Percentiles rank a stretch among this genome's conserved stretches.
These are phyloP conservation scores for Aaosphaeria pasadenensis DNA, from an alignment of 2,329 filamentous ascomycete genomes.

Conservation along the genomic window DNA sequence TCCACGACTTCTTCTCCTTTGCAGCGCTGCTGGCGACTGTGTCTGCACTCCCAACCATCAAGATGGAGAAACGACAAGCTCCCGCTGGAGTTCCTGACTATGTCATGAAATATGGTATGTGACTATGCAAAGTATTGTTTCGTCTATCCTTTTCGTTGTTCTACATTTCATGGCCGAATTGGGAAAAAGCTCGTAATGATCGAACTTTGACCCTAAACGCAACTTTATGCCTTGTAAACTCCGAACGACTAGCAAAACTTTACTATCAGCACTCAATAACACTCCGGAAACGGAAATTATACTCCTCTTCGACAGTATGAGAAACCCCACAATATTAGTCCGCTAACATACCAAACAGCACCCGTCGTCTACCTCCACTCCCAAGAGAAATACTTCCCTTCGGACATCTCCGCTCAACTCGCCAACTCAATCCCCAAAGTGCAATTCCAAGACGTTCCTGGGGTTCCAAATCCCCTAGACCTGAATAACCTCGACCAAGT, in stretches of 20 bases:
- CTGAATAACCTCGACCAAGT: slow-evolving; percentile 45
- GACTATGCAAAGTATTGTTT: background rate
- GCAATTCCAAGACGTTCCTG: slow-evolving; percentile 31
- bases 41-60: slow-evolving; percentile 13
- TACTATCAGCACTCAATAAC: background rate
- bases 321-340: background rate
- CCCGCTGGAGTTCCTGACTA: slow-evolving; percentile 32
- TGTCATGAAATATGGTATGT: slow-evolving; percentile 38
- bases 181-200: too few species aligned
- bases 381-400: slow-evolving; percentile 42
- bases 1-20: slow-evolving; percentile 8
- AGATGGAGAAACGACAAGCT: slow-evolving; percentile 15
- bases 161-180: too few species aligned
- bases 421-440: slow-evolving; percentile 38
- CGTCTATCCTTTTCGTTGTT: too few species aligned
- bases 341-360: slow-evolving; percentile 22
- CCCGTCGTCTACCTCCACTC: slow-evolving; percentile 46
- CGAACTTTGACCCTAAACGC: too few species aligned
- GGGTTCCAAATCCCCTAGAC: slow-evolving; percentile 36
- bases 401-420: slow-evolving; percentile 43
- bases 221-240: too few species aligned
- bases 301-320: background rate
- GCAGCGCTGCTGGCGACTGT: slow-evolving; percentile 10
- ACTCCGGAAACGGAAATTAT: background rate
- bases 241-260: too few species aligned